Conservation (phyloP, 129 eudicot species). For the Kitagawia praeruptora region DNA sequence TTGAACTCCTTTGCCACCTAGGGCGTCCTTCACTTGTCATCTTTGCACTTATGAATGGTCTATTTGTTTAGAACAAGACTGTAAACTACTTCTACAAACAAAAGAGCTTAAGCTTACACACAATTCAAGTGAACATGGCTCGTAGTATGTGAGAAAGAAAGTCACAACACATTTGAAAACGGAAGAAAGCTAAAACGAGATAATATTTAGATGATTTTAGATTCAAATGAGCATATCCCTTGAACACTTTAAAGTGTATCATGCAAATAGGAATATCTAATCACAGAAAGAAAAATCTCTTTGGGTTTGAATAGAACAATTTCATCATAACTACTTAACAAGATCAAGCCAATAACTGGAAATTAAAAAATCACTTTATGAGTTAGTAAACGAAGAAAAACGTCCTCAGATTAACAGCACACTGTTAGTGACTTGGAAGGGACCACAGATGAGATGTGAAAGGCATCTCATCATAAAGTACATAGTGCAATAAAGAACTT, state of each 20-base stretch:
- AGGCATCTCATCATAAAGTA: slow-evolving; percentile 4
- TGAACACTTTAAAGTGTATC: not conserved
- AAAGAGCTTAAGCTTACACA: not conserved
- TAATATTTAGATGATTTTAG: not conserved
- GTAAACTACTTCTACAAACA: not conserved
- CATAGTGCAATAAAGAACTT: slow-evolving; percentile 9
- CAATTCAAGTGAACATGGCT: not conserved
- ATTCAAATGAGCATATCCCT: not conserved
- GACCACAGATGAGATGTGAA: not conserved
- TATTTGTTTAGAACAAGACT: not conserved
- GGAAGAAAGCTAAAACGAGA: not conserved
- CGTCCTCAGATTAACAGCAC: not conserved
- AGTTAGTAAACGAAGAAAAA: not conserved
- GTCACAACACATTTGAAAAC: not conserved
- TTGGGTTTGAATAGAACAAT: not conserved
- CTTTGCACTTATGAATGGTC: not conserved
- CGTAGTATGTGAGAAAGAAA: not conserved
- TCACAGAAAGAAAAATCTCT: not conserved
- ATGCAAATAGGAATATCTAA: not conserved
- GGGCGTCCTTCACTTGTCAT: not conserved
- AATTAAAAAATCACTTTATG: not conserved
- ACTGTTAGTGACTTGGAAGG: not conserved
- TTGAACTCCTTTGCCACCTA: not conserved
- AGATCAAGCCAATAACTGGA: not conserved
- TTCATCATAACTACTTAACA: not conserved